These are phyloP conservation scores for Globisporangium cederbergense DNA, from an alignment of 352 stramenopile species.

Conservation along the genomic window DNA sequence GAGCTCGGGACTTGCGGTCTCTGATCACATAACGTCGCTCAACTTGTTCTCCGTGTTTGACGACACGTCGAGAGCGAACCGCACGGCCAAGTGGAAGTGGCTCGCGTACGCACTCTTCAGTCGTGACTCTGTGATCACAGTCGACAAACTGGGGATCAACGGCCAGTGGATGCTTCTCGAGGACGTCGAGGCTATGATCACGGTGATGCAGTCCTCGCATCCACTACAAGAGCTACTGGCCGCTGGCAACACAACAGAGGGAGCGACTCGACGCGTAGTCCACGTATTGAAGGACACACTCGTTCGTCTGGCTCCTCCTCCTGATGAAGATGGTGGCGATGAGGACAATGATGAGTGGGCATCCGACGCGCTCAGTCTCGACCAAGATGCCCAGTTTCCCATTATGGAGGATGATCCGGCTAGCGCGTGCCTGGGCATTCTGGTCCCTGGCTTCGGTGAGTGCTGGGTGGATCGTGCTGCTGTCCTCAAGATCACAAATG, in stretches of 20 bases:
- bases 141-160: conserved; percentile 12
- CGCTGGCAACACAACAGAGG: not conserved
- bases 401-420: not conserved
- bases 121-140: conserved; percentile 12
- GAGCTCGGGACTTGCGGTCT: not conserved
- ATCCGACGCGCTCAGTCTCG: not conserved
- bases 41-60: conserved; percentile 12
- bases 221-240: not conserved
- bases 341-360: conserved; percentile 5
- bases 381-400: not conserved
- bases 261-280: not conserved
- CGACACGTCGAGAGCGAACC: conserved; percentile 2
- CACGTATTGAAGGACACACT: not conserved
- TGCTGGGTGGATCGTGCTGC: not conserved
- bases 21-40: not conserved
- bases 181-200: conserved; percentile 9
- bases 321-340: not conserved
- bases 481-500: not conserved
- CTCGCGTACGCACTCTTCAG: conserved; percentile 32
- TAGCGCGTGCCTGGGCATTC: not conserved
- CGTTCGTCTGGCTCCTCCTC: conserved; percentile 6
- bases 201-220: conserved; percentile 2
- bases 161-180: conserved; percentile 3
- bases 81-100: conserved; percentile 26
- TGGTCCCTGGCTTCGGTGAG: conserved; percentile 6